These are phyloP conservation scores for Fusarium chaquense DNA, from an alignment of 2,329 filamentous ascomycete genomes.

Conservation along the genomic window DNA sequence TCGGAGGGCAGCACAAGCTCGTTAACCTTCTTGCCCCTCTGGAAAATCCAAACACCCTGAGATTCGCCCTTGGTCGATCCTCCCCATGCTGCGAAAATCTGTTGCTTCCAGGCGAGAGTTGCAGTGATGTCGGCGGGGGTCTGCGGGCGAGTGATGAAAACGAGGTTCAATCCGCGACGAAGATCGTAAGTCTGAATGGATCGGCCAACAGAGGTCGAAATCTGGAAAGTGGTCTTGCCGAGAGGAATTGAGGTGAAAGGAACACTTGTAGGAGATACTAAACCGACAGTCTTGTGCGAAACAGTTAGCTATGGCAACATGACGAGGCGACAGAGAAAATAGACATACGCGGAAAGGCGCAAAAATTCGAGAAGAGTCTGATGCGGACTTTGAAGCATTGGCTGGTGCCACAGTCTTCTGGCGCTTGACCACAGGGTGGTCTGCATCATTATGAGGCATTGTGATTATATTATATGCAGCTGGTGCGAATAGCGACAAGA, in stretches of 20 bases:
- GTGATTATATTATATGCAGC: slow-evolving; percentile 39
- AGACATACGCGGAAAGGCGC: slow-evolving; percentile 86
- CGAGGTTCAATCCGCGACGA: slow-evolving; percentile 86
- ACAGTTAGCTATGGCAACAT: slow-evolving; percentile 1
- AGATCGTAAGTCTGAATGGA: slow-evolving; percentile 97
- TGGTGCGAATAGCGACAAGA: slow-evolving; percentile 3
- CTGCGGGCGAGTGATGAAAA: slow-evolving; percentile 93
- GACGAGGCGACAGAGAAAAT: not conserved
- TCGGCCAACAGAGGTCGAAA: slow-evolving; percentile 92
- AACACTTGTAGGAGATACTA: slow-evolving; percentile 90
- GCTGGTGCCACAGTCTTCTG: slow-evolving; percentile 67
- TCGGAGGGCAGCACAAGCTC: slow-evolving; percentile 77
- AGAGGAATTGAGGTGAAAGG: slow-evolving; percentile 91
- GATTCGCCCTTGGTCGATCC: slow-evolving; percentile 63
- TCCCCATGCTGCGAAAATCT: slow-evolving; percentile 91
- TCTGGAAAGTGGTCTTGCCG: slow-evolving; percentile 95
- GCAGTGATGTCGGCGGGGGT: slow-evolving; percentile 89
- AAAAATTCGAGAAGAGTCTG: slow-evolving; percentile 81
- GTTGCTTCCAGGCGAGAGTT: slow-evolving; percentile 87
- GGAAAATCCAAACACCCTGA: slow-evolving; percentile 89
- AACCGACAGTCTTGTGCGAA: slow-evolving; percentile 79
- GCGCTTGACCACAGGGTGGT: slow-evolving; percentile 78
- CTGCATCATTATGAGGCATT: slow-evolving; percentile 70
- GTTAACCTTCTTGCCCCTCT: slow-evolving; percentile 85
- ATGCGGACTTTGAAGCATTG: slow-evolving; percentile 54